Evolutionary conservation across 2,329 filamentous ascomycete genomes (phyloP), one percentile per base, ranked within the genome.

Genomic region (Verruconis gallopava): DNA sequence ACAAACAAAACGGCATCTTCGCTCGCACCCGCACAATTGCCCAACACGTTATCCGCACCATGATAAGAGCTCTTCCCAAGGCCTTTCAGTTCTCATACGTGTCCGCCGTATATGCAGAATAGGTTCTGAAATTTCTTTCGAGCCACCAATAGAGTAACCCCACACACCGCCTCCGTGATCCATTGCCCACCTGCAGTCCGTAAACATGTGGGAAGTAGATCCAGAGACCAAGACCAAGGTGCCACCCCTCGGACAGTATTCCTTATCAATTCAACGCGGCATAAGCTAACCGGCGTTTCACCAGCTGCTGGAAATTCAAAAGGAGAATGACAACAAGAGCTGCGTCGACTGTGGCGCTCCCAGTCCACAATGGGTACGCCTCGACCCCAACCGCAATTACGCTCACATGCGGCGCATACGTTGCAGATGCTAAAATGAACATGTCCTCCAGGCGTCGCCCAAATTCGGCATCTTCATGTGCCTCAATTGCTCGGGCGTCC

Each of bases 401-500:
- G 42, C 21, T 39, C 36, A 48, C 44, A 42, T 21, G 14, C 30
- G 44, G 20, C n/a, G 5, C 5, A 5, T 17, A 6, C 38, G 38
- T 42, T 33, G 34, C 20, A 15, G 33, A 18, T 35, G 9, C 40
- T 35, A 3, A 42, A 37, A 15, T 30, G 40, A 21, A 22, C 22
- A 21, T 41, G 21, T 22, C 14, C 33, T 32, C 32, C 50, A 78
- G 74, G 76, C 77, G 22, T 79, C 86, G 28, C 91, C 91, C 49
- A 98, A 98, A 65, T 93, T 98, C 59, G 89, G 89, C 57, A 85
- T 94, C 62, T 98, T 98, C 69, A 95, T 98, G 72, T 98, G 91
- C 65, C 78, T 98, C 40, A 85, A 81, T 49, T 98, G 91, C 68
- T 89, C 88, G 22, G 91, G 91, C 52, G 84, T 91, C 41, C 91